These are phyloP conservation scores for Liquidambar formosana DNA, from an alignment of 164 flowering plant genomes.

Conservation along the genomic window DNA sequence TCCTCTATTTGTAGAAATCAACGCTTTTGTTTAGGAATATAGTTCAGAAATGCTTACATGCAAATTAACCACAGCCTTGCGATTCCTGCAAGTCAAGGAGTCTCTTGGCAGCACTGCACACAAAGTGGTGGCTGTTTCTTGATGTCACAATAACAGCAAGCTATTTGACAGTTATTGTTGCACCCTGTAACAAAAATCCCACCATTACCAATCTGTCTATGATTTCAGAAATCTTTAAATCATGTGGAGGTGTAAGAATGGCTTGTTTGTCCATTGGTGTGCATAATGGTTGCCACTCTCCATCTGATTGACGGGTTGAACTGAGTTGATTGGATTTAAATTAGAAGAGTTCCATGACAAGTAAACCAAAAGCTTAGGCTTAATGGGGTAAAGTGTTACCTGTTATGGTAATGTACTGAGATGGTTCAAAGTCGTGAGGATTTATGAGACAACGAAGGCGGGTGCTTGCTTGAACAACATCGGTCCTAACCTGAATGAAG, in stretches of 20 bases:
- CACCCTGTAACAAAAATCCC: slow-evolving; percentile 39
- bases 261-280: too few relatives aligned
- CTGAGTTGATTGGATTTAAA: too few relatives aligned
- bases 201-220: neutral
- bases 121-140: slow-evolving; percentile 55
- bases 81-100: slow-evolving; percentile 24
- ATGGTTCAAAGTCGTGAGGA: slow-evolving; percentile 15
- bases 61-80: neutral
- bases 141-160: slow-evolving; percentile 59
- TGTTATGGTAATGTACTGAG: slow-evolving; percentile 33
- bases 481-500: neutral
- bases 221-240: neutral
- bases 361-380: too few relatives aligned
- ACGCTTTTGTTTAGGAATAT: too few relatives aligned
- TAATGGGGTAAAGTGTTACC: slow-evolving; percentile 17
- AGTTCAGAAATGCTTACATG: neutral
- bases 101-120: slow-evolving; percentile 49
- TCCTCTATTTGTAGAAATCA: too few relatives aligned
- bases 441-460: slow-evolving; percentile 17
- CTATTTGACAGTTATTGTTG: slow-evolving; percentile 47
- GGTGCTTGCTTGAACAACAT: slow-evolving; percentile 23
- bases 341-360: too few relatives aligned
- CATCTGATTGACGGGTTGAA: too few relatives aligned
- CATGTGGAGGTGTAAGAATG: too few relatives aligned
- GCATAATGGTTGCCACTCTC: too few relatives aligned